Evolutionary conservation across 129 eudicot genomes (phyloP).

Genomic region (Ambrosia artemisiifolia): DNA sequence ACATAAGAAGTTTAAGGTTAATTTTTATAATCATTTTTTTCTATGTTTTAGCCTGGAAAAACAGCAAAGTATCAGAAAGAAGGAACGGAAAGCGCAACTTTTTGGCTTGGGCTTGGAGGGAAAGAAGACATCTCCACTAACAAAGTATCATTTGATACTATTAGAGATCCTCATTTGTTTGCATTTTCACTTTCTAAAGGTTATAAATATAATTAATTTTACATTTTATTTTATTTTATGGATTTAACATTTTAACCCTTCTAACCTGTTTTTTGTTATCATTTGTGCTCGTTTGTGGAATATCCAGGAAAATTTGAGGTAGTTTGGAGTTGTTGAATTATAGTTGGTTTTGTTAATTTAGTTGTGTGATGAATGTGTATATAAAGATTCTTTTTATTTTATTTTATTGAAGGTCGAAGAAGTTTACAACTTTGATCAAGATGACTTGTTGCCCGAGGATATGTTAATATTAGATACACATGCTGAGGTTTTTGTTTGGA

Average conservation of each 20-base stretch:
- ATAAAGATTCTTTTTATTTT: neutral
- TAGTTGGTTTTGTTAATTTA: neutral
- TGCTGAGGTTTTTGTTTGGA: slow-evolving; percentile 92
- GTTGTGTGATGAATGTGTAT: slow-evolving; percentile 9
- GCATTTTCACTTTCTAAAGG: slow-evolving; percentile 64
- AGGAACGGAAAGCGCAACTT: slow-evolving; percentile 94
- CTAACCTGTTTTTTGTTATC: slow-evolving; percentile 45
- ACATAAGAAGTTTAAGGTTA: neutral
- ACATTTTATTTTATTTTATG: neutral
- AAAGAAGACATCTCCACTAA: slow-evolving; percentile 69
- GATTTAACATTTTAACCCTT: neutral
- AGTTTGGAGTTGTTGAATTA: slow-evolving; percentile 19
- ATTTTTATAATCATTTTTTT: neutral
- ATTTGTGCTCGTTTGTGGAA: slow-evolving; percentile 39
- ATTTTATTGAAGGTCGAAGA: slow-evolving; percentile 62
- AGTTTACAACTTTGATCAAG: slow-evolving; percentile 93
- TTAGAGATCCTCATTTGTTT: slow-evolving; percentile 87
- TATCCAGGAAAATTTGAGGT: slow-evolving; percentile 94
- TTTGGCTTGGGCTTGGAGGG: slow-evolving; percentile 95
- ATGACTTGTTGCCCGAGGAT: slow-evolving; percentile 95
- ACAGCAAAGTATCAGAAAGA: slow-evolving; percentile 76
- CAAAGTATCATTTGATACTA: slow-evolving; percentile 57
- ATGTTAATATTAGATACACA: slow-evolving; percentile 85
- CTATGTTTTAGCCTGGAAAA: slow-evolving; percentile 65
- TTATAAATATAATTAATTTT: neutral